Conservation (phyloP, 1,284 basidiomycete species). For the Pholiota adiposa region DNA sequence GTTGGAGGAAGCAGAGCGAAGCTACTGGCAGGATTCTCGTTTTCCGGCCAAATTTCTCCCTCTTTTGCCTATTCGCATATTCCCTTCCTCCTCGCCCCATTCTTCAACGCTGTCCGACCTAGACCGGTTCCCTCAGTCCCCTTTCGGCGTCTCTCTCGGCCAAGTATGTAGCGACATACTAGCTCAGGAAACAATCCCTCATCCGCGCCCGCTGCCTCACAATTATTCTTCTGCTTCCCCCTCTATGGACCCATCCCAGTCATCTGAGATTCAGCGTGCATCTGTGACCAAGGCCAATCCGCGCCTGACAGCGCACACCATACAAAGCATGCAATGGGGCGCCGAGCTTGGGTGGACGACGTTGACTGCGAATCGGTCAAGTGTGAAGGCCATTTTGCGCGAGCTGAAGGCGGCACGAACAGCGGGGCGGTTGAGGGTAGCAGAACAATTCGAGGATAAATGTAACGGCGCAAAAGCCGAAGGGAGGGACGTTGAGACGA, state of each 20-base stretch:
- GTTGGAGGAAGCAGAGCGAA: slow-evolving; percentile 37
- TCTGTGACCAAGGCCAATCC: slow-evolving; percentile 58
- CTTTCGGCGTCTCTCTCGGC: slow-evolving; percentile 37
- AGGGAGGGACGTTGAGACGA: no score
- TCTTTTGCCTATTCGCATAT: slow-evolving; percentile 58
- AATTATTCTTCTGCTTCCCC: slow-evolving; percentile 16
- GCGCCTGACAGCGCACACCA: slow-evolving; percentile 69
- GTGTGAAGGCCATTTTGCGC: slow-evolving; percentile 72
- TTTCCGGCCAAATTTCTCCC: slow-evolving; percentile 54
- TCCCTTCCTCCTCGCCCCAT: slow-evolving; percentile 31
- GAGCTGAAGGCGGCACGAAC: slow-evolving; percentile 50
- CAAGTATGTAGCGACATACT: slow-evolving; percentile 58
- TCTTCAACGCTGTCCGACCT: slow-evolving; percentile 3
- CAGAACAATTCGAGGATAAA: neutral
- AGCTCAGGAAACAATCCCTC: slow-evolving; percentile 43
- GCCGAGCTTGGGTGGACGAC: slow-evolving; percentile 78
- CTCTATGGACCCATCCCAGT: slow-evolving; percentile 9
- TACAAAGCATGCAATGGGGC: slow-evolving; percentile 71
- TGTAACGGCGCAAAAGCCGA: slow-evolving; percentile 8
- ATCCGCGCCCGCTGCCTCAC: slow-evolving; percentile 32
- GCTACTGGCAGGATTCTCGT: slow-evolving; percentile 70
- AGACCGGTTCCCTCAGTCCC: slow-evolving; percentile 2
- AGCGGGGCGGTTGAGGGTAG: slow-evolving; percentile 29
- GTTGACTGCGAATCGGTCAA: slow-evolving; percentile 78
- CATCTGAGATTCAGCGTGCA: slow-evolving; percentile 52